Conservation (phyloP, 2,329 filamentous ascomycete species). For the Phialocephala sp. region DNA sequence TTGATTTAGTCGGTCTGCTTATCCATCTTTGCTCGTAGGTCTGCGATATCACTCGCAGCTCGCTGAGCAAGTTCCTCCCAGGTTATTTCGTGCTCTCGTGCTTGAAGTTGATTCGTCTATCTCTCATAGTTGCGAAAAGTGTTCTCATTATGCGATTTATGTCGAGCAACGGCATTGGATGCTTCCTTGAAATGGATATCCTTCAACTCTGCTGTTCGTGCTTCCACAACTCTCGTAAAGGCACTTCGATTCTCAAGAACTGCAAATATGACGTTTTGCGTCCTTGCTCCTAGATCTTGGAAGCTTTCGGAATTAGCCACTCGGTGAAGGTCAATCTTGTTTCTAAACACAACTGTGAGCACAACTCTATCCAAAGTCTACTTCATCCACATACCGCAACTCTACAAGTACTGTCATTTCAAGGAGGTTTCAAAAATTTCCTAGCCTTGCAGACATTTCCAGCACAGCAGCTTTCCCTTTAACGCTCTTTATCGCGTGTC, state of each 20-base stretch:
- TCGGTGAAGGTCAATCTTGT: neutral
- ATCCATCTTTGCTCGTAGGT: neutral
- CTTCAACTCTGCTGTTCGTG: neutral
- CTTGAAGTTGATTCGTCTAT: neutral
- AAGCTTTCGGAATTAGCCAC: neutral
- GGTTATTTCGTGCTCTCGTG: neutral
- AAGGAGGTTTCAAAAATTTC: constrained; percentile 1
- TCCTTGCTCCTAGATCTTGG: neutral
- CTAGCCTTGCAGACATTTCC: constrained; percentile 22
- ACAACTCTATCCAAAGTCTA: neutral
- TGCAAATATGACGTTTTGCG: neutral
- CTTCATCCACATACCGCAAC: neutral
- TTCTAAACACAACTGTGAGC: neutral
- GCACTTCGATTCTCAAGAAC: constrained; percentile 2
- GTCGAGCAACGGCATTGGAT: neutral
- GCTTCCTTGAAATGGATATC: neutral
- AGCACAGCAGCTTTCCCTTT: constrained; percentile 30
- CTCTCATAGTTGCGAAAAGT: neutral
- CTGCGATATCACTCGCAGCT: neutral
- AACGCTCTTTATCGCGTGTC: constrained; percentile 30
- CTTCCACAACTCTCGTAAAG: neutral
- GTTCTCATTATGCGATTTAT: neutral
- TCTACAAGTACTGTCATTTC: neutral
- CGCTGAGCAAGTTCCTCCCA: neutral
- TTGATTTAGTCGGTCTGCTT: neutral